Evolutionary conservation across 1,284 basidiomycete species (phyloP).

Genomic region (Microstroma glucosiphilum): DNA sequence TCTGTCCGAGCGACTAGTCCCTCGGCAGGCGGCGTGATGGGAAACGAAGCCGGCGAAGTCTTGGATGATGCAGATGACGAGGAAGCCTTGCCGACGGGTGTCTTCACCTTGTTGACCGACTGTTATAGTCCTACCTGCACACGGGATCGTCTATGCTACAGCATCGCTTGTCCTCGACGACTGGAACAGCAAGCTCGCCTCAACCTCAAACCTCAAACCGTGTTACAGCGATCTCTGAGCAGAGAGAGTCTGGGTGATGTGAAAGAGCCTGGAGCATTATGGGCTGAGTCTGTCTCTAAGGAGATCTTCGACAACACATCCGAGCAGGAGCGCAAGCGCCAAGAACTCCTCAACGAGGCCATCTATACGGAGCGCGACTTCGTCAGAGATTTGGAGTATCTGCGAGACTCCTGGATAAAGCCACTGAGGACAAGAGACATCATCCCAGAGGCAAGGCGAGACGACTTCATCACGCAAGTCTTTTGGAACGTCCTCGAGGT

Average conservation of each 20-base stretch:
- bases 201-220: conserved; percentile 81
- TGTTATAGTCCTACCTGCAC: conserved; percentile 98
- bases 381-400: conserved; percentile 93
- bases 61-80: conserved; percentile 50
- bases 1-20: conserved; percentile 21
- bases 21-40: not conserved
- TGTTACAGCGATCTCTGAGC: conserved; percentile 67
- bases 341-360: conserved; percentile 98
- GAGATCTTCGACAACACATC: conserved; percentile 88
- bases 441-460: conserved; percentile 69
- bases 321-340: conserved; percentile 87
- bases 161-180: conserved; percentile 87
- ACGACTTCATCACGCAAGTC: conserved; percentile 85
- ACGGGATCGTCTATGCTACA: conserved; percentile 85
- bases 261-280: conserved; percentile 68
- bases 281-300: conserved; percentile 92
- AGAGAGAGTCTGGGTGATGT: conserved; percentile 72
- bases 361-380: conserved; percentile 98
- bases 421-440: conserved; percentile 68
- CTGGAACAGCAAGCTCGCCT: conserved; percentile 87
- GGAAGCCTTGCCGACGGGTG: conserved; percentile 75
- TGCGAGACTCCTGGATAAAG: conserved; percentile 86
- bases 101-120: conserved; percentile 92
- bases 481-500: conserved; percentile 98
- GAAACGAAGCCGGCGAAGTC: not conserved